A percentile compares a stretch with the other conserved stretches of the same genome.
Evolutionary conservation across 148 eudicot species (phyloP).

Genomic region (Rhododendron kiyosumense): DNA sequence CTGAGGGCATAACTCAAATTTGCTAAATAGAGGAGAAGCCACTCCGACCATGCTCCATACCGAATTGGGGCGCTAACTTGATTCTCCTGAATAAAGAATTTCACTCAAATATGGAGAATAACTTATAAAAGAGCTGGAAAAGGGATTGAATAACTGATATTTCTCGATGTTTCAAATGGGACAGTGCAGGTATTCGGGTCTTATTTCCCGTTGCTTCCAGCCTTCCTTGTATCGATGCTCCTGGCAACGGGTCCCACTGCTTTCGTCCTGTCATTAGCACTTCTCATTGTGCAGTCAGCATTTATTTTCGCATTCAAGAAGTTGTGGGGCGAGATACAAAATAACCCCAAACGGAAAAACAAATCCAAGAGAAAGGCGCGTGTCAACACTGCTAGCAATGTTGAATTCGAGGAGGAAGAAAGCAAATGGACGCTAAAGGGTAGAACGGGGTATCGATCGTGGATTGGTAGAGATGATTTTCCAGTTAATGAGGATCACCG

Average conservation of each 20-base stretch:
- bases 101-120: not conserved
- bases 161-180: slow-evolving; percentile 2
- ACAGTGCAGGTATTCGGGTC: slow-evolving; percentile 65
- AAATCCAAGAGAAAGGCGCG: slow-evolving; percentile 26
- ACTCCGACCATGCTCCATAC: not conserved
- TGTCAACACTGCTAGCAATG: slow-evolving; percentile 12
- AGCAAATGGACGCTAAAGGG: slow-evolving; percentile 11
- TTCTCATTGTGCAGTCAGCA: slow-evolving; percentile 54
- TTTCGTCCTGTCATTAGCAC: slow-evolving; percentile 59
- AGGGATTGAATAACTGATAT: not conserved
- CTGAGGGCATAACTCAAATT: not conserved
- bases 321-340: slow-evolving; percentile 21
- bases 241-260: slow-evolving; percentile 78
- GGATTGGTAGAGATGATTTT: slow-evolving; percentile 31
- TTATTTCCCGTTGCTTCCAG: slow-evolving; percentile 62
- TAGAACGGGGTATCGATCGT: slow-evolving; percentile 32
- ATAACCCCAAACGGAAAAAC: slow-evolving; percentile 23
- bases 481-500: slow-evolving; percentile 13
- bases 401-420: slow-evolving; percentile 19
- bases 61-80: not conserved
- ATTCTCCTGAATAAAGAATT: not conserved
- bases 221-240: slow-evolving; percentile 52
- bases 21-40: not conserved
- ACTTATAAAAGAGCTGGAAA: not conserved
- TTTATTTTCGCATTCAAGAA: slow-evolving; percentile 45